Evolutionary conservation across 2,329 filamentous ascomycete genomes (phyloP).

Genomic region (Bipolaris bicolor): DNA sequence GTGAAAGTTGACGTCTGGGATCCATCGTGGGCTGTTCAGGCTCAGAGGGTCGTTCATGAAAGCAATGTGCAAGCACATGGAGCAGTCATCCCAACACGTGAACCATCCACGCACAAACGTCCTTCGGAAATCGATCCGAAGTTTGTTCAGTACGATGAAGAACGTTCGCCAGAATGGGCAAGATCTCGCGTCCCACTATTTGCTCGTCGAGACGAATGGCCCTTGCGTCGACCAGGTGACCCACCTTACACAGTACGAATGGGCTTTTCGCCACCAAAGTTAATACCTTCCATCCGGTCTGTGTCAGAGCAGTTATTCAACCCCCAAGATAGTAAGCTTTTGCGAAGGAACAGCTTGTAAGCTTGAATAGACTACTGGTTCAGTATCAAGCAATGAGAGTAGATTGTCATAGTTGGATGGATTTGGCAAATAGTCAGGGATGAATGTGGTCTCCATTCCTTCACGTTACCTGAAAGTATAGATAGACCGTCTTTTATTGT

Average conservation of each 20-base stretch:
- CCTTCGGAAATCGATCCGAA: neutral
- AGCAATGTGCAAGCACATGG: neutral
- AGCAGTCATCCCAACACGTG: no score
- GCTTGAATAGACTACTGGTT: no score
- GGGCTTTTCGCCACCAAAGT: neutral
- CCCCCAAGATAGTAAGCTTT: no score
- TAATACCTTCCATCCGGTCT: no score
- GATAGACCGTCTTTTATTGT: no score
- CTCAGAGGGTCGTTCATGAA: neutral
- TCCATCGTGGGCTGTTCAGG: neutral
- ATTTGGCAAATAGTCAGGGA: no score
- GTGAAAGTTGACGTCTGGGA: neutral
- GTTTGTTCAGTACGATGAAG: constrained; percentile 1
- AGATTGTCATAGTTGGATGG: no score
- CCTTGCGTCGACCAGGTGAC: constrained; percentile 2
- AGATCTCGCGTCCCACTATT: constrained; percentile 3
- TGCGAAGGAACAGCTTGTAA: no score
- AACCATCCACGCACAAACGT: neutral
- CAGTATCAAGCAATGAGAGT: no score
- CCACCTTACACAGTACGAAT: constrained; percentile 3
- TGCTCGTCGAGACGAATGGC: constrained; percentile 1
- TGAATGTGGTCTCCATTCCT: no score
- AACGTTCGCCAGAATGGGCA: constrained; percentile 5
- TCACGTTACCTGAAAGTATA: no score
- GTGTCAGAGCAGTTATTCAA: neutral